These are phyloP conservation scores for Pseudopithomyces chartarum DNA, from an alignment of 2,329 filamentous ascomycete genomes.

Conservation along the genomic window DNA sequence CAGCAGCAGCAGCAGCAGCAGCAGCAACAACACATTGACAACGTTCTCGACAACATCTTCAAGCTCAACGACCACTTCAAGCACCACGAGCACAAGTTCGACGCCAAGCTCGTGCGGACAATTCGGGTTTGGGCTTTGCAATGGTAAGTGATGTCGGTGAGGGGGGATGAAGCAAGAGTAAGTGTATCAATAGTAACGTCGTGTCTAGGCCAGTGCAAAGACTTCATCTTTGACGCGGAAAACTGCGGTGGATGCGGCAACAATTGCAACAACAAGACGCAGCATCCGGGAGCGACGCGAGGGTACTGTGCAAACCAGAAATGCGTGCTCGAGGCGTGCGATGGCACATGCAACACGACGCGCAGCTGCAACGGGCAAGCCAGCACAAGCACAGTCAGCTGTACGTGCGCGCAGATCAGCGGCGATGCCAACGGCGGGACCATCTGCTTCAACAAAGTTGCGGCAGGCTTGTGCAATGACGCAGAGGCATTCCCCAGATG, in stretches of 20 bases:
- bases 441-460: constrained; percentile 34
- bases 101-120: not conserved
- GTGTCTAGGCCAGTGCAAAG: constrained; percentile 27
- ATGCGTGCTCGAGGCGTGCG: constrained; percentile 34
- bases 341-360: constrained; percentile 32
- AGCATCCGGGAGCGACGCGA: not conserved
- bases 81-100: not conserved
- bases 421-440: constrained; percentile 18
- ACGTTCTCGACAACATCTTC: not conserved
- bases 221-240: constrained; percentile 21
- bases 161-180: not conserved
- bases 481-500: constrained; percentile 12
- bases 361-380: constrained; percentile 25
- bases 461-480: constrained; percentile 11
- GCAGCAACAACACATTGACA: not conserved
- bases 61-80: constrained; percentile 3
- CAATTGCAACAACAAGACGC: constrained; percentile 22
- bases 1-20: too few species aligned
- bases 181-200: constrained; percentile 4
- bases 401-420: constrained; percentile 33
- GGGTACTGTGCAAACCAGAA: constrained; percentile 40
- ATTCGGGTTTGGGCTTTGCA: constrained; percentile 13
- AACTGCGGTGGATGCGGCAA: constrained; percentile 38
- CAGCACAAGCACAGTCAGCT: constrained; percentile 14
- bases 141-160: constrained; percentile 1